phyloP scores from a whole-genome alignment of 2,329 filamentous ascomycete species.

The Ascochyta rabiei region DNA sequence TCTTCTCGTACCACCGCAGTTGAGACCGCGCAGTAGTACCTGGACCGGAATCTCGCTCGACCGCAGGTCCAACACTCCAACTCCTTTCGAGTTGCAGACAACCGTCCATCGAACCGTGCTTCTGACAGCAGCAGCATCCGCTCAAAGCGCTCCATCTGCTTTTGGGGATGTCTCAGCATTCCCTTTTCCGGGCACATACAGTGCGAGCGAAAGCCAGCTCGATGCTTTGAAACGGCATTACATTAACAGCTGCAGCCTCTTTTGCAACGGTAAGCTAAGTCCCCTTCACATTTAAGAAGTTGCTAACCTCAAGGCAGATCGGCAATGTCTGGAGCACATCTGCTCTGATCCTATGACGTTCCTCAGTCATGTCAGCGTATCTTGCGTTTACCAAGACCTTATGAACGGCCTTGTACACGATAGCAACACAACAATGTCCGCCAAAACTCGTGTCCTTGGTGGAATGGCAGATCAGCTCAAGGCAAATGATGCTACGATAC shows the following conservation, averaged over 20 bases:
- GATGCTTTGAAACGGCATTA: slow-evolving; percentile 34
- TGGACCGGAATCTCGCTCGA: neutral
- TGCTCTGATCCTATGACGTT: slow-evolving; percentile 40
- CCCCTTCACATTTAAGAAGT: too few relatives aligned
- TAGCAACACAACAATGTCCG: slow-evolving; percentile 38
- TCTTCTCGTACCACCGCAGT: neutral
- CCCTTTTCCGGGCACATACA: slow-evolving; percentile 24
- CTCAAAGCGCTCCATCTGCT: slow-evolving; percentile 30
- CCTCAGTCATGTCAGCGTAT: slow-evolving; percentile 42
- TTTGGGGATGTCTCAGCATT: slow-evolving; percentile 31
- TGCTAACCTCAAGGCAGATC: slow-evolving; percentile 23
- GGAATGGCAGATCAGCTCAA: slow-evolving; percentile 35
- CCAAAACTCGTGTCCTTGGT: slow-evolving; percentile 38
- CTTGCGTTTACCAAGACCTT: slow-evolving; percentile 43
- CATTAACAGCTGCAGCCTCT: slow-evolving; percentile 26
- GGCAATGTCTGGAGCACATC: slow-evolving; percentile 36
- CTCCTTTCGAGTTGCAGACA: neutral
- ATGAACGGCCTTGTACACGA: slow-evolving; percentile 36
- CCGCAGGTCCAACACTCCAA: neutral
- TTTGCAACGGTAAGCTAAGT: slow-evolving; percentile 30
- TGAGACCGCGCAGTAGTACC: slow-evolving; percentile 5
- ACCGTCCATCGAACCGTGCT: neutral
- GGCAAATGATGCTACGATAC: slow-evolving; percentile 38
- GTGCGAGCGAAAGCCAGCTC: slow-evolving; percentile 17
- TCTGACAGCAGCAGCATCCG: slow-evolving; percentile 24